Conservation (phyloP, 75 land plant genomes). For the Cunninghamia lanceolata region DNA sequence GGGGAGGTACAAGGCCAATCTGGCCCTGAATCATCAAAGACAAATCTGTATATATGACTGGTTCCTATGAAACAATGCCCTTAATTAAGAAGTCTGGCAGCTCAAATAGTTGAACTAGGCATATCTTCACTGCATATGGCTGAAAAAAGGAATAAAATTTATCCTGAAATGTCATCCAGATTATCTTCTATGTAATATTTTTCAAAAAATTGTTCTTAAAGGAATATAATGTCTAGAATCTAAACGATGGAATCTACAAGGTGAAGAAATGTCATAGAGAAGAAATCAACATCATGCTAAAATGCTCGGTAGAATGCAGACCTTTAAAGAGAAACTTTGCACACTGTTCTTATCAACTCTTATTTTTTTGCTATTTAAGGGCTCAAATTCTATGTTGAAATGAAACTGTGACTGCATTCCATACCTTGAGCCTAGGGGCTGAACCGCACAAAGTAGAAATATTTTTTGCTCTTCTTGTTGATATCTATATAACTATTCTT, state of each 20-base stretch:
- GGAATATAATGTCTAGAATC: no score
- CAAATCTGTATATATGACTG: not conserved
- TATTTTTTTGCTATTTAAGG: not conserved
- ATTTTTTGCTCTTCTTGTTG: not conserved
- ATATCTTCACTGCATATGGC: not conserved
- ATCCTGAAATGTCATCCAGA: not conserved
- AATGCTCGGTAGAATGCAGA: not conserved
- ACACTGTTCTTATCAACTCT: not conserved
- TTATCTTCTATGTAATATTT: no score
- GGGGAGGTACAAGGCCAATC: not conserved
- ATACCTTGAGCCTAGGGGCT: not conserved
- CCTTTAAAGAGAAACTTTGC: not conserved
- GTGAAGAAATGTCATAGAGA: no score
- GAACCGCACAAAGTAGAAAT: no score
- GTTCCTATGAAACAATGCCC: not conserved
- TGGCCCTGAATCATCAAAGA: not conserved
- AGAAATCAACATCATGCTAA: no score
- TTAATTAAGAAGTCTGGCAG: not conserved
- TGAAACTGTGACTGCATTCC: not conserved
- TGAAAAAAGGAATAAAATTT: not conserved
- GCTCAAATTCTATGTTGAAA: not conserved
- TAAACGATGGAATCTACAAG: no score
- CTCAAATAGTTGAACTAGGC: not conserved
- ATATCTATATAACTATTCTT: not conserved
- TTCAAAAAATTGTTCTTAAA: no score